Evolutionary conservation across 208 protist genomes (phyloP).

Genomic region (Leishmania aethiopica): DNA sequence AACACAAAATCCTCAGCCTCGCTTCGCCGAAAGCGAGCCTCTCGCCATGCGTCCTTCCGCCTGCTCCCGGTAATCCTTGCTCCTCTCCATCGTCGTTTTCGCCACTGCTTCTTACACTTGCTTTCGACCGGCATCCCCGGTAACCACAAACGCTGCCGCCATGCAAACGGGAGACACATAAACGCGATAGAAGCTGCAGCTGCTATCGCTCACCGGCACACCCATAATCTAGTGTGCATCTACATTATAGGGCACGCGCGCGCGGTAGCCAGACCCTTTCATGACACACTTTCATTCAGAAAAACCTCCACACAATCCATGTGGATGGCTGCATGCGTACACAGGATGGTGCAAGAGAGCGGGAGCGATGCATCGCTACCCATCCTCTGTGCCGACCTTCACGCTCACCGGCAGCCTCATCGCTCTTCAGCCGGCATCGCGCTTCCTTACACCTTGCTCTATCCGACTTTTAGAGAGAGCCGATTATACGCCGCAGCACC

Average conservation of each 20-base stretch:
- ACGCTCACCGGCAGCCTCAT: not conserved
- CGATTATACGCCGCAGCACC: not conserved
- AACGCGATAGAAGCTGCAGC: not conserved
- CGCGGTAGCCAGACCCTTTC: not conserved
- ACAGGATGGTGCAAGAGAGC: not conserved
- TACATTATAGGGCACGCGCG: no score
- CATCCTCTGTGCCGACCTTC: not conserved
- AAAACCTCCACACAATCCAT: not conserved
- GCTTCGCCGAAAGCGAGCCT: no score
- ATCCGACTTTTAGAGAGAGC: not conserved
- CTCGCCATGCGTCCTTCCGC: no score
- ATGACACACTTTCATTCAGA: not conserved
- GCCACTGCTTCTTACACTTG: not conserved
- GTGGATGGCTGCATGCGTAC: not conserved
- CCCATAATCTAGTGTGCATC: not conserved
- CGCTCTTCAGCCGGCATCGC: not conserved
- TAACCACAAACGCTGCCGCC: not conserved
- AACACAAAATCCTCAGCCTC: no score
- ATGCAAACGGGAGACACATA: not conserved
- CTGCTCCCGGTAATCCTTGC: not conserved
- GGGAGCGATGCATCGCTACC: not conserved
- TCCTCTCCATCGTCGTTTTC: no score
- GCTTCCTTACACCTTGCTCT: not conserved
- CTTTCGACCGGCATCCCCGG: not conserved
- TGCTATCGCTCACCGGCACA: not conserved